phyloP scores from a whole-genome alignment of 768 basidiomycete genomes.

The Termitomyces sp. region DNA sequence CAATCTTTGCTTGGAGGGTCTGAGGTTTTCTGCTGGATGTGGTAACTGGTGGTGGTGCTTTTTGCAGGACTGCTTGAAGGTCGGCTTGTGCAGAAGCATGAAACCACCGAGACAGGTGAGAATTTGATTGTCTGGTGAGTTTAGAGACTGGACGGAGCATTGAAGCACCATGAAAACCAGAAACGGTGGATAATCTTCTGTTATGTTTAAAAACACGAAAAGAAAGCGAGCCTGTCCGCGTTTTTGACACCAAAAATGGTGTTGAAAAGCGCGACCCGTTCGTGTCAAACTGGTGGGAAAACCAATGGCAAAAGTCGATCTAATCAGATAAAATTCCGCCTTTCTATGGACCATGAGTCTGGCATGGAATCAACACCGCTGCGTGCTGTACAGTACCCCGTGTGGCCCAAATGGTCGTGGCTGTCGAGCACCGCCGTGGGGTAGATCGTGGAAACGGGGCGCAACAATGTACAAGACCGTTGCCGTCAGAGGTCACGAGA shows the following conservation, averaged over 20 bases:
- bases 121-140: conserved; percentile 19
- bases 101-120: conserved; percentile 29
- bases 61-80: conserved; percentile 19
- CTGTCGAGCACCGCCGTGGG: not conserved
- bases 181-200: not conserved
- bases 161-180: conserved; percentile 17
- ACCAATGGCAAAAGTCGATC: conserved; percentile 4
- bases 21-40: conserved; percentile 1
- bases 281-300: conserved; percentile 4
- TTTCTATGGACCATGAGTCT: too few species aligned
- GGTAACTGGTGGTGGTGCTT: not conserved
- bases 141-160: conserved; percentile 20
- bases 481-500: conserved; percentile 7
- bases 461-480: conserved; percentile 1
- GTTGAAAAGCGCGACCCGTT: not conserved
- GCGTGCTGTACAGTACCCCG: not conserved
- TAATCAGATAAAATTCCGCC: conserved; percentile 12
- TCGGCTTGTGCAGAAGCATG: conserved; percentile 20
- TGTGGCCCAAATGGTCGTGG: not conserved
- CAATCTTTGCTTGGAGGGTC: not conserved
- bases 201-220: not conserved
- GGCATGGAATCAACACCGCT: too few species aligned
- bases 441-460: not conserved
- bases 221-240: not conserved
- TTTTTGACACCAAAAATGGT: conserved; percentile 1